Evolutionary conservation across 2,329 filamentous ascomycete genomes (phyloP).

Genomic region (Grosmannia huntii): DNA sequence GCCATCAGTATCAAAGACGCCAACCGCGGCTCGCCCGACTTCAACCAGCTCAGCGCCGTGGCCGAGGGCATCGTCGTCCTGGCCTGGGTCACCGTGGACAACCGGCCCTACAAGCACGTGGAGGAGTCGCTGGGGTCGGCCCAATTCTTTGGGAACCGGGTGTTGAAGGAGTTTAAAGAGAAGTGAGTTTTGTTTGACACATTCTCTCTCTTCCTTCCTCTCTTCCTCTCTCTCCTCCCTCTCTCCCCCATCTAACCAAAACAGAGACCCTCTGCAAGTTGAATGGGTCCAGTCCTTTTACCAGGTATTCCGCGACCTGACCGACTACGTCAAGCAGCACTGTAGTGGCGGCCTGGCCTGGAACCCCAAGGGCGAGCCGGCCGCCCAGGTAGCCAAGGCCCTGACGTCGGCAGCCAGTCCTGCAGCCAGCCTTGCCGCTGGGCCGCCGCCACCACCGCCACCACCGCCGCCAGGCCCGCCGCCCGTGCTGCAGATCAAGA

Average conservation of each 20-base stretch:
- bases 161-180: conserved; percentile 81
- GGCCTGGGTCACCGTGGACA: conserved; percentile 79
- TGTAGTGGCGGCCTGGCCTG: conserved; percentile 70
- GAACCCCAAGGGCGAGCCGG: conserved; percentile 68
- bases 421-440: conserved; percentile 26
- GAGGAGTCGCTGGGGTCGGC: conserved; percentile 71
- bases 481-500: conserved; percentile 48
- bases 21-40: conserved; percentile 62
- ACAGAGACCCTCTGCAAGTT: conserved; percentile 64
- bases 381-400: conserved; percentile 50
- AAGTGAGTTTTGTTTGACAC: conserved; percentile 24
- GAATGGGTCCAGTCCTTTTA: conserved; percentile 93
- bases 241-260: neutral
- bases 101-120: conserved; percentile 74
- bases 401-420: conserved; percentile 34
- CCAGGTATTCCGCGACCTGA: conserved; percentile 71
- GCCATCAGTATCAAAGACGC: conserved; percentile 72
- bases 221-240: neutral
- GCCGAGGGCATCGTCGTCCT: conserved; percentile 82
- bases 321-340: conserved; percentile 73
- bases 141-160: conserved; percentile 89
- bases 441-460: conserved; percentile 50
- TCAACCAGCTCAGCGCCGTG: conserved; percentile 75
- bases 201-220: neutral
- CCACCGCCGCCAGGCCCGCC: conserved; percentile 60